phyloP scores from a whole-genome alignment of 495 filamentous ascomycete genomes.

The Trichoderma gamsii region DNA sequence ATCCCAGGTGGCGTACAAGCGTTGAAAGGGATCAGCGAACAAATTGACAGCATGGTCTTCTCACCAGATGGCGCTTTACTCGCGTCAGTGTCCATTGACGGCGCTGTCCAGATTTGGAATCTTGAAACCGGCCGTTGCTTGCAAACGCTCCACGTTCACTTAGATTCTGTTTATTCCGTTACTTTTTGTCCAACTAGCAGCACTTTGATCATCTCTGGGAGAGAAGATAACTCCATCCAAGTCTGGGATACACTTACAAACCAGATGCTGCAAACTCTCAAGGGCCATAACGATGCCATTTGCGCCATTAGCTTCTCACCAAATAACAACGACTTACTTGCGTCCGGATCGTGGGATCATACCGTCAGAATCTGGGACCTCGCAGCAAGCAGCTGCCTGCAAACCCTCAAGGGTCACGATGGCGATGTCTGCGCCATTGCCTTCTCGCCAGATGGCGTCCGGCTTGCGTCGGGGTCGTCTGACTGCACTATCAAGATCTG shows the following conservation, averaged over 20 bases:
- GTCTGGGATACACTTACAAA: too few species aligned
- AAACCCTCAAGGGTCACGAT: slow-evolving; percentile 19
- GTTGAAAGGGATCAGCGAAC: slow-evolving; percentile 8
- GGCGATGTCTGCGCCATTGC: slow-evolving; percentile 14
- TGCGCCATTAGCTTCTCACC: slow-evolving; percentile 7
- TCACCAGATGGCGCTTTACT: too few species aligned
- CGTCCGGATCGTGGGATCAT: neutral
- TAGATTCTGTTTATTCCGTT: too few species aligned
- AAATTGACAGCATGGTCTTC: slow-evolving; percentile 13
- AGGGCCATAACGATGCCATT: slow-evolving; percentile 15
- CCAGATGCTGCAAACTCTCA: slow-evolving; percentile 7
- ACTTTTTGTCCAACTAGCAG: too few species aligned
- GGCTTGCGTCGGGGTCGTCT: slow-evolving; percentile 18
- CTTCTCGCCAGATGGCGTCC: slow-evolving; percentile 20
- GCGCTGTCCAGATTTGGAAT: too few species aligned
- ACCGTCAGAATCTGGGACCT: slow-evolving; percentile 17
- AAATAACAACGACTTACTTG: neutral
- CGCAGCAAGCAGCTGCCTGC: slow-evolving; percentile 14
- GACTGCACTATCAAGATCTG: slow-evolving; percentile 16
- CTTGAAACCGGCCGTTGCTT: too few species aligned
- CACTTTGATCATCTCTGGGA: too few species aligned
- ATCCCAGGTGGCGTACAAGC: too few species aligned
- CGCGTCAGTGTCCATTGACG: too few species aligned
- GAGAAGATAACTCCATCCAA: too few species aligned
- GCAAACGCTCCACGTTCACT: too few species aligned